These are phyloP conservation scores for Saccharum hybrid DNA, from an alignment of 202 grass and related monocot genomes.

Conservation along the genomic window DNA sequence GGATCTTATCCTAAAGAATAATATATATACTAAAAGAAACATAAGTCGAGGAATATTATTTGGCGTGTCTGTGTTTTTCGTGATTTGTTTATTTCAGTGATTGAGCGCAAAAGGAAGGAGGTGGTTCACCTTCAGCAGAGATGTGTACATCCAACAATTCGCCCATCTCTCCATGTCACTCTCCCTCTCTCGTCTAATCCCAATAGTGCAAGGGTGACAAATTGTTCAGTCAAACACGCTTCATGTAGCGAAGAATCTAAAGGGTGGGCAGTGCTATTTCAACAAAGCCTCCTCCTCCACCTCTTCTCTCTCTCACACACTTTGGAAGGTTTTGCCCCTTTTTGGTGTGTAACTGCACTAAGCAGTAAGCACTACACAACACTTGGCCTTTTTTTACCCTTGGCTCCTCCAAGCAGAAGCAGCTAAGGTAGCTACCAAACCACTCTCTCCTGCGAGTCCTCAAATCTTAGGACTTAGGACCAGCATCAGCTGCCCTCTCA, in stretches of 20 bases:
- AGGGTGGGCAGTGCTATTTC: conserved; percentile 60
- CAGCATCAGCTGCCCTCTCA: conserved; percentile 42
- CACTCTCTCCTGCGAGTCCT: conserved; percentile 38
- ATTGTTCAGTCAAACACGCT: conserved; percentile 99
- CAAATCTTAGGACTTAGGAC: conserved; percentile 26
- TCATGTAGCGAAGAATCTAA: conserved; percentile 85
- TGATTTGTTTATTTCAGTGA: not conserved
- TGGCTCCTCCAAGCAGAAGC: conserved; percentile 13
- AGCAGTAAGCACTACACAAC: conserved; percentile 15
- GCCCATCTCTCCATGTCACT: conserved; percentile 34
- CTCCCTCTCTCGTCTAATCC: conserved; percentile 65
- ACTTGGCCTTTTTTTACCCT: conserved; percentile 14
- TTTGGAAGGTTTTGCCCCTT: conserved; percentile 1
- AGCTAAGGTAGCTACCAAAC: conserved; percentile 38
- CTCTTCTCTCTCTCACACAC: conserved; percentile 3
- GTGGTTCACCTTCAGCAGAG: not conserved
- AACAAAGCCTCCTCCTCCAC: conserved; percentile 43
- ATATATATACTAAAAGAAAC: not conserved
- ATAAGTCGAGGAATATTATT: not conserved
- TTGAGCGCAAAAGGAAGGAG: conserved; percentile 25
- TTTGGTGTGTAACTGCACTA: conserved; percentile 44
- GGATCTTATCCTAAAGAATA: conserved; percentile 48
- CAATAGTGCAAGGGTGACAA: conserved; percentile 70
- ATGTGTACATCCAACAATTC: conserved; percentile 58
- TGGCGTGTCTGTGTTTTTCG: not conserved